Percentiles rank a stretch among this genome's conserved stretches.
Conservation (phyloP, 768 basidiomycete species). For the Tulasnella calospora region DNA sequence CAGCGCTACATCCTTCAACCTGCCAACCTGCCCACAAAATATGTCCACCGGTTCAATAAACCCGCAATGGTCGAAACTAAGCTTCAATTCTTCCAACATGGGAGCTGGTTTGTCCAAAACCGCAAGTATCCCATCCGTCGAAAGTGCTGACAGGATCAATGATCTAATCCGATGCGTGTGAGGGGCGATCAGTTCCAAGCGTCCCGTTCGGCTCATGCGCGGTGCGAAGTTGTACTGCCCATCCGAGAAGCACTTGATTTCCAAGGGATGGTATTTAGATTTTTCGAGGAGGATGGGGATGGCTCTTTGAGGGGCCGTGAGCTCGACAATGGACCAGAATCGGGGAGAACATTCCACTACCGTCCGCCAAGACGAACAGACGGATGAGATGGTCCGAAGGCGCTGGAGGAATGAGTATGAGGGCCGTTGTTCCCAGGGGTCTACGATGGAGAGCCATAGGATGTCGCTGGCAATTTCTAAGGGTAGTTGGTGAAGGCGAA, state of each 20-base stretch:
- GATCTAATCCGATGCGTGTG: neutral
- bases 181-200: neutral
- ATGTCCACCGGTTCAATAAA: neutral
- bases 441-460: neutral
- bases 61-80: neutral
- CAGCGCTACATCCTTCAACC: neutral
- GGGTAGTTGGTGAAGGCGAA: neutral
- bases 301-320: neutral
- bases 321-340: neutral
- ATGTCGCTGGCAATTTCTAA: neutral
- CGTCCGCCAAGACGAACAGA: neutral
- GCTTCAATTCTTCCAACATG: neutral
- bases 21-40: neutral
- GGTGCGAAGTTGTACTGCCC: neutral
- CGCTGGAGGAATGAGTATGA: neutral
- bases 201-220: neutral
- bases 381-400: neutral
- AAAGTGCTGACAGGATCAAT: neutral
- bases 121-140: neutral
- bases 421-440: neutral
- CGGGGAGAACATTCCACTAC: neutral
- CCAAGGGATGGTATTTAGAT: neutral
- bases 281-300: neutral
- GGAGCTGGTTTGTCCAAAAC: neutral
- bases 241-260: neutral